Percentiles rank a stretch among this genome's conserved stretches.
These are phyloP conservation scores for Tuber calosporum DNA, from an alignment of 495 filamentous ascomycete genomes.

Conservation along the genomic window DNA sequence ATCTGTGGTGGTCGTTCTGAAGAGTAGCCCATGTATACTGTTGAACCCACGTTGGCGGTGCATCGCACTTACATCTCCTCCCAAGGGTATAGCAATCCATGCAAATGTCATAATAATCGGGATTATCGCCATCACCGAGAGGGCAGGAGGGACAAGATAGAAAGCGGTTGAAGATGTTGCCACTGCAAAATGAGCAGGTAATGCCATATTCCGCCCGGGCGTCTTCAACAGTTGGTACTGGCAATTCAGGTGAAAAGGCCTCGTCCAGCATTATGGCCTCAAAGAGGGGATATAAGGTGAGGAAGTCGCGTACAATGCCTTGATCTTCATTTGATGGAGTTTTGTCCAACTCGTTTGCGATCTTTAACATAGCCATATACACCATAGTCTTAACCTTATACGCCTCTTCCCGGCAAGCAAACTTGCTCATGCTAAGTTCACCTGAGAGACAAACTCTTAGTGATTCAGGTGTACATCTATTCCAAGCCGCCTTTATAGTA, in stretches of 20 bases:
- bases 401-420: conserved; percentile 96
- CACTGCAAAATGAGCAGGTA: conserved; percentile 89
- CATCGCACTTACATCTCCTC: conserved; percentile 79
- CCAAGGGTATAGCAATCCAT: conserved; percentile 97
- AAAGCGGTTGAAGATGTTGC: conserved; percentile 96
- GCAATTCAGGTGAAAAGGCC: conserved; percentile 60
- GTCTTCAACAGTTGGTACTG: conserved; percentile 61
- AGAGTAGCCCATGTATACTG: conserved; percentile 80
- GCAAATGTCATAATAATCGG: conserved; percentile 79
- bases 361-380: conserved; percentile 61
- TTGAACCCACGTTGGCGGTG: conserved; percentile 79
- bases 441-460: conserved; percentile 76
- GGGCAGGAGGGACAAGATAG: conserved; percentile 77
- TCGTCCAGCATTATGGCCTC: conserved; percentile 74
- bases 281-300: conserved; percentile 65
- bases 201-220: conserved; percentile 77
- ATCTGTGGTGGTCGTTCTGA: conserved; percentile 67
- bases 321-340: conserved; percentile 9
- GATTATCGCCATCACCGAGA: conserved; percentile 54
- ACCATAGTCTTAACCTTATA: conserved; percentile 98
- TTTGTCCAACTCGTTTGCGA: conserved; percentile 47
- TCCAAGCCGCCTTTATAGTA: conserved; percentile 97
- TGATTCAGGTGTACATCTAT: conserved; percentile 88
- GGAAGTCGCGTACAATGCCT: conserved; percentile 56
- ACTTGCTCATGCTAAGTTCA: conserved; percentile 73